Evolutionary conservation across 441 rosid species (phyloP), one percentile per base, ranked within the genome.

Genomic region (Macaranga tanarius): DNA sequence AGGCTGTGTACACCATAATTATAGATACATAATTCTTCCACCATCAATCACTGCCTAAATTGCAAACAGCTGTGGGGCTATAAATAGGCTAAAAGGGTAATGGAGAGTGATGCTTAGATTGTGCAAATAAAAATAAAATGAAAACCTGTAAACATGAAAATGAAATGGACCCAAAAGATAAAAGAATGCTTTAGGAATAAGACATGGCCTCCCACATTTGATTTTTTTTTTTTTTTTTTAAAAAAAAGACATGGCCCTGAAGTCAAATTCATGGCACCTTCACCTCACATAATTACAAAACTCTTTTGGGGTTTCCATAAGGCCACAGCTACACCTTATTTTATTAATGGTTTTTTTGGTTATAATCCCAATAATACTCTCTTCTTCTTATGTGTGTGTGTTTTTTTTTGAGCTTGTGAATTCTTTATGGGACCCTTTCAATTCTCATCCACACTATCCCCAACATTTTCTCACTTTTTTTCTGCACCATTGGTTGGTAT

Each of bases 161-260:
- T 34, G 38, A 34, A 34, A 34, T 12, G 17, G 54, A 22, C 19
- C 54, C 54, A 38, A 38, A 38, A 7, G 1, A 20, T 8, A 8
- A 20, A 22, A 22, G 54, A 31, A 64, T 77, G 82, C 82, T 83
- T 71, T 67, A 56, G 25, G 7, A 45, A 16, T 11, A 70, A 80
- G 81, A 62, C 73, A 82, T 28, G 55, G 55, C 19, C 34, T n/a
- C n/a, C n/a, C n/a, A n/a, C n/a, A n/a, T n/a, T n/a, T n/a, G n/a
- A n/a, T n/a, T n/a, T n/a, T n/a, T n/a, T n/a, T n/a, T n/a, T n/a
- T n/a, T n/a, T n/a, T n/a, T n/a, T n/a, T n/a, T n/a, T n/a, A n/a
- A n/a, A n/a, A n/a, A n/a, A n/a, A n/a, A 80, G 81, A 62, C 73
- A 82, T 28, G 55, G 55, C 19, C 34, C 28, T 17, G n/a, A 34